Evolutionary conservation across 2,329 filamentous ascomycete genomes (phyloP).

Genomic region (Eutypella sp.): DNA sequence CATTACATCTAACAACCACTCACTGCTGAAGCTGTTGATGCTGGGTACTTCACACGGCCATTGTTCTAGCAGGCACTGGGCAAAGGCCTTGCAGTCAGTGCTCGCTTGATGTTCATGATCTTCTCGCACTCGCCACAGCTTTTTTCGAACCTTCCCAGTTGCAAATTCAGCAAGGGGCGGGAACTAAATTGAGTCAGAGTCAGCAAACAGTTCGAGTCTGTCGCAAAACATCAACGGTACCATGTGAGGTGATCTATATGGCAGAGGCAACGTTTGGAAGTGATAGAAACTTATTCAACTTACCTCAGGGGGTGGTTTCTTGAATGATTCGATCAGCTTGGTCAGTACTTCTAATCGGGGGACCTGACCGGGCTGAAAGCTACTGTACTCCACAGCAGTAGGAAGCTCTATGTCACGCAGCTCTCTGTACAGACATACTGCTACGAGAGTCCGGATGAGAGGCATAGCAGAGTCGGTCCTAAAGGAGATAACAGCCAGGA

Average conservation of each 20-base stretch:
- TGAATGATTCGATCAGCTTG: conserved; percentile 27
- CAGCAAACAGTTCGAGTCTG: no score
- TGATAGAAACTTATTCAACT: neutral
- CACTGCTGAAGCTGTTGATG: conserved; percentile 19
- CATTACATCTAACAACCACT: conserved; percentile 30
- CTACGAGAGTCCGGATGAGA: conserved; percentile 30
- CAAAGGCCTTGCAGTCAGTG: conserved; percentile 32
- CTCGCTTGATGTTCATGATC: conserved; percentile 26
- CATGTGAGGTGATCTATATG: neutral
- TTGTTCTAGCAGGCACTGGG: conserved; percentile 34
- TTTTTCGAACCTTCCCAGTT: conserved; percentile 25
- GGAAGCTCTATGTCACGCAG: conserved; percentile 35
- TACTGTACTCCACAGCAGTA: conserved; percentile 25
- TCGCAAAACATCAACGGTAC: no score
- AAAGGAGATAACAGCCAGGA: conserved; percentile 20
- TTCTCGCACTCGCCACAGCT: conserved; percentile 24
- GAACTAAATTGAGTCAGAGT: no score
- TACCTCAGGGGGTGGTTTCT: conserved; percentile 19
- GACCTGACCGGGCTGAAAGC: conserved; percentile 30
- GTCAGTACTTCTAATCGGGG: conserved; percentile 28
- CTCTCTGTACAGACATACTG: conserved; percentile 36
- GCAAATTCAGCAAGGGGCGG: conserved; percentile 16
- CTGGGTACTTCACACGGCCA: conserved; percentile 39
- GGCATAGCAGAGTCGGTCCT: conserved; percentile 19
- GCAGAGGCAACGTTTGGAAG: neutral